A percentile compares a stretch with the other conserved stretches of the same genome.
These are phyloP conservation scores for Kodamaea leandrae DNA, from an alignment of 805 yeast genomes.

Conservation along the genomic window DNA sequence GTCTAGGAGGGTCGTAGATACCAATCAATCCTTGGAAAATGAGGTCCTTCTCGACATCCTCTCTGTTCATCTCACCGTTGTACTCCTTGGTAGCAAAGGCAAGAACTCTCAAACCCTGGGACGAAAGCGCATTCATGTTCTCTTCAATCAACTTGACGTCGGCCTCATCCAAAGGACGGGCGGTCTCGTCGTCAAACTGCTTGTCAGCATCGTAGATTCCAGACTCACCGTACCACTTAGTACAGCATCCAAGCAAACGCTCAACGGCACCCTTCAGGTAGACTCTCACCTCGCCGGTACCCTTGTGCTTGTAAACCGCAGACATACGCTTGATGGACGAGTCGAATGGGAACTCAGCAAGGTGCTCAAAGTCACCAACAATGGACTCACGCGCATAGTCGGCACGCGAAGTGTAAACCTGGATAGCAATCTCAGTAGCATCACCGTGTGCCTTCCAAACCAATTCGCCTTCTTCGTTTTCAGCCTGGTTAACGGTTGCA, in stretches of 20 bases:
- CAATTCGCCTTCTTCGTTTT: conserved; percentile 38
- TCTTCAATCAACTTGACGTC: conserved; percentile 44
- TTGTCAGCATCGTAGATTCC: conserved; percentile 18
- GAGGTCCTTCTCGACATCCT: conserved; percentile 49
- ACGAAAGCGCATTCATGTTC: conserved; percentile 58
- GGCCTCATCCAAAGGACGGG: conserved; percentile 36
- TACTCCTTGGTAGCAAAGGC: conserved; percentile 56
- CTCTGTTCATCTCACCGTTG: conserved; percentile 24
- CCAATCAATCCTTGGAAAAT: conserved; percentile 69
- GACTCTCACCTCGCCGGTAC: conserved; percentile 25
- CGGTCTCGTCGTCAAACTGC: conserved; percentile 17
- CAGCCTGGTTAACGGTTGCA: conserved; percentile 57
- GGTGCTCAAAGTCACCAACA: conserved; percentile 33
- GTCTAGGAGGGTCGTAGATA: conserved; percentile 77
- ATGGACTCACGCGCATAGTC: conserved; percentile 42
- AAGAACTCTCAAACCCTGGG: conserved; percentile 56
- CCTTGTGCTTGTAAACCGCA: conserved; percentile 44
- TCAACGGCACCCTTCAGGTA: conserved; percentile 79
- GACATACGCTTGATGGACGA: conserved; percentile 74
- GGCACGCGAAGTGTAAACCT: conserved; percentile 66
- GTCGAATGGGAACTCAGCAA: conserved; percentile 72
- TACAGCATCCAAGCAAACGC: conserved; percentile 57
- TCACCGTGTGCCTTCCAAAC: conserved; percentile 82
- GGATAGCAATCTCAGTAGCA: conserved; percentile 87
- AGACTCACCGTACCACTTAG: conserved; percentile 46